Conservation (phyloP, 2,329 filamentous ascomycete species). For the Pestalotiopsis sp. region DNA sequence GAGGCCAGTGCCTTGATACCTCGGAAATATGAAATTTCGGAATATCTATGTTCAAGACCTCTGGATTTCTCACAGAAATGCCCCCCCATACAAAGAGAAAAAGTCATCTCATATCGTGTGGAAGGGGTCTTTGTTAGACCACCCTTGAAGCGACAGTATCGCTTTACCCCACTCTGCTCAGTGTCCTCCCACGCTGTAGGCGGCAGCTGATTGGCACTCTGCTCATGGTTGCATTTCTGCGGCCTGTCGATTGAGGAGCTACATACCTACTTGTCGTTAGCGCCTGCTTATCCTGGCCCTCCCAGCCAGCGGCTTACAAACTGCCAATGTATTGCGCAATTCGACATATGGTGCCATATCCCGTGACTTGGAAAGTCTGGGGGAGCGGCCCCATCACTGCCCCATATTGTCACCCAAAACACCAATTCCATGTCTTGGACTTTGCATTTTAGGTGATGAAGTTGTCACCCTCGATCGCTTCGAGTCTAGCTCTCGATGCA, state of each 20-base stretch:
- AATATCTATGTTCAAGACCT: no score
- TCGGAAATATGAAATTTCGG: neutral
- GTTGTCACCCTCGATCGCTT: constrained; percentile 28
- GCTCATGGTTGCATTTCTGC: constrained; percentile 7
- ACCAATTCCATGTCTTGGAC: constrained; percentile 23
- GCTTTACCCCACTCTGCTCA: constrained; percentile 13
- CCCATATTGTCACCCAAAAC: constrained; percentile 22
- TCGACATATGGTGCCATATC: constrained; percentile 62
- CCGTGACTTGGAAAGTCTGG: constrained; percentile 50
- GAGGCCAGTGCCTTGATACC: constrained; percentile 6
- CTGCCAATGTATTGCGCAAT: constrained; percentile 35
- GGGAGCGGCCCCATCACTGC: constrained; percentile 25
- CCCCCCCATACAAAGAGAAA: neutral
- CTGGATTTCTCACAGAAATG: neutral
- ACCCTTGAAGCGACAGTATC: constrained; percentile 1
- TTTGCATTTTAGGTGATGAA: constrained; percentile 20
- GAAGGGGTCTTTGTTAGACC: neutral
- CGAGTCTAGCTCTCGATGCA: constrained; percentile 28
- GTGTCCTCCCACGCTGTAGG: constrained; percentile 6
- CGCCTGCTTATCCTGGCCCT: constrained; percentile 13
- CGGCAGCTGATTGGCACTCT: constrained; percentile 12
- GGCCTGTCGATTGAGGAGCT: neutral
- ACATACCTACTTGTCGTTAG: constrained; percentile 5
- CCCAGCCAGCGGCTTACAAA: constrained; percentile 25
- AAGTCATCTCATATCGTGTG: neutral